A percentile compares a stretch with the other conserved stretches of the same genome.
These are phyloP conservation scores for Botrytis squamosa DNA, from an alignment of 2,329 filamentous ascomycete species.

Conservation along the genomic window DNA sequence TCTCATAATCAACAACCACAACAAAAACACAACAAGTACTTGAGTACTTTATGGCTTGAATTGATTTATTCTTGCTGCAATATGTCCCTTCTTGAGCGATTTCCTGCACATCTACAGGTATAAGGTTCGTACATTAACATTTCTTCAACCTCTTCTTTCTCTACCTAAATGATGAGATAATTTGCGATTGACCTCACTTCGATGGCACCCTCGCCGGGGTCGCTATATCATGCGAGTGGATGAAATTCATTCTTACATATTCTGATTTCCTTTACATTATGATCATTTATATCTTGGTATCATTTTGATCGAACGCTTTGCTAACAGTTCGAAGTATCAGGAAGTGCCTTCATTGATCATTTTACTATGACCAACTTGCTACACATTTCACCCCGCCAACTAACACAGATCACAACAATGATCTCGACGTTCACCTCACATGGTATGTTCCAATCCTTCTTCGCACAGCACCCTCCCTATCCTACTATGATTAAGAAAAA, in stretches of 20 bases:
- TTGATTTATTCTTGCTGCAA: not conserved
- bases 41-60: not conserved
- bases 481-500: slow-evolving; percentile 40
- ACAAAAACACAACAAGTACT: not conserved
- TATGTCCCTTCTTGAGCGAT: not conserved
- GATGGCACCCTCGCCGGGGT: slow-evolving; percentile 91
- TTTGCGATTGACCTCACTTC: slow-evolving; percentile 94
- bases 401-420: not conserved
- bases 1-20: not conserved
- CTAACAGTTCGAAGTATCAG: slow-evolving; percentile 17
- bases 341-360: not conserved
- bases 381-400: not conserved
- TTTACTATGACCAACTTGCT: not conserved
- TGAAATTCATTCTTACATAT: slow-evolving; percentile 99
- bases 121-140: slow-evolving; percentile 15
- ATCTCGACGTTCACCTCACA: not conserved
- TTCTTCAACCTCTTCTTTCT: not conserved
- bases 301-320: not conserved
- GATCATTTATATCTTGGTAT: not conserved
- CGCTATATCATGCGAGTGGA: slow-evolving; percentile 70
- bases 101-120: not conserved
- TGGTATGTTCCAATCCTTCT: slow-evolving; percentile 1
- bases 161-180: slow-evolving; percentile 81
- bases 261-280: slow-evolving; percentile 59
- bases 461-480: not conserved